A percentile compares a stretch with the other conserved stretches of the same genome.
Evolutionary conservation across 768 basidiomycete species (phyloP).

Genomic region (Lactarius vividus): DNA sequence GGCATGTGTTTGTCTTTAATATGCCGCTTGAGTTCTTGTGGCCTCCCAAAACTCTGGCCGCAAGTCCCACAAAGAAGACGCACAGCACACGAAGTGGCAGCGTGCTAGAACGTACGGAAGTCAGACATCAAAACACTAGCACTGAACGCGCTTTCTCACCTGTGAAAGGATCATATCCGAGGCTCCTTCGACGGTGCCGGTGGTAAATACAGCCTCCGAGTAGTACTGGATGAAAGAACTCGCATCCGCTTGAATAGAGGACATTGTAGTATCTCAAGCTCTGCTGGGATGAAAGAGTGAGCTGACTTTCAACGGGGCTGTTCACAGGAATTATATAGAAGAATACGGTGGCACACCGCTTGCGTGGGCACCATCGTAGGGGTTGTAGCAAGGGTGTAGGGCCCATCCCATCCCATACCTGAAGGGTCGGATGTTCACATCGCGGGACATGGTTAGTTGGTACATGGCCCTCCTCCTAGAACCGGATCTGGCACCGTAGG

Average conservation of each 20-base stretch:
- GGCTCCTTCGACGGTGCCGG: neutral
- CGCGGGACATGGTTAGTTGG: neutral
- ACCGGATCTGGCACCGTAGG: neutral
- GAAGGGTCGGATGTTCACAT: neutral
- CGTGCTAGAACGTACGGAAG: neutral
- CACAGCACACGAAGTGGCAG: neutral
- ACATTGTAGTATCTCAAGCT: neutral
- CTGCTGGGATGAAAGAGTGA: neutral
- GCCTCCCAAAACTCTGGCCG: neutral
- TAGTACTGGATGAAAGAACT: neutral
- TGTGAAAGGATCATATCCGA: neutral
- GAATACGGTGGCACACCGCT: neutral
- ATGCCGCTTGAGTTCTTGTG: neutral
- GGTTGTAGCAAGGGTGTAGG: neutral
- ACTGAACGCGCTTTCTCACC: neutral
- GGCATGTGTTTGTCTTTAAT: neutral
- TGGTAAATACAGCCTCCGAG: neutral
- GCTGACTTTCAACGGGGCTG: neutral
- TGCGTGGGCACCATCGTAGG: neutral
- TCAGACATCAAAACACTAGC: neutral
- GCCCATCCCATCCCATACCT: neutral
- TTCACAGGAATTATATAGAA: neutral
- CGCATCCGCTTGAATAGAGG: neutral
- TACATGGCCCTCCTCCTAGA: neutral
- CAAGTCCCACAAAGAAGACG: neutral